These are phyloP conservation scores for Globisporangium heterothallicum DNA, from an alignment of 352 stramenopile species.

Conservation along the genomic window DNA sequence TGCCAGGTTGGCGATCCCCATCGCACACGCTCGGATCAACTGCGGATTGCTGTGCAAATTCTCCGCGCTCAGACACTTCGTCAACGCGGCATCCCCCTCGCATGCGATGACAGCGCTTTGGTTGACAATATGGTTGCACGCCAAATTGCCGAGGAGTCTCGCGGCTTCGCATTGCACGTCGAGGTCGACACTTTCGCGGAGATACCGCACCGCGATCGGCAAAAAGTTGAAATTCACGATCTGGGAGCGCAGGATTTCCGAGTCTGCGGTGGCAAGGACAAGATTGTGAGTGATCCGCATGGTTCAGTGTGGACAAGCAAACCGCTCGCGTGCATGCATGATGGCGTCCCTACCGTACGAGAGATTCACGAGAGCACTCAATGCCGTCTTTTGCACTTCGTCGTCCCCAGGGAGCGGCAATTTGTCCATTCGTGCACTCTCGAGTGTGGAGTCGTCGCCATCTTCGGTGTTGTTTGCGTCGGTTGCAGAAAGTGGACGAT, in stretches of 20 bases:
- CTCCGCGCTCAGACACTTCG: slow-evolving; percentile 20
- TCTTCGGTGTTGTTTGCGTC: not conserved
- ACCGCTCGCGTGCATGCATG: not conserved
- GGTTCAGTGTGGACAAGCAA: not conserved
- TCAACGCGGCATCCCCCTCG: slow-evolving; percentile 45
- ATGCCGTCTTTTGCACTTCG: slow-evolving; percentile 37
- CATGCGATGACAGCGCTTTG: slow-evolving; percentile 58
- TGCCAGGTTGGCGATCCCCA: slow-evolving; percentile 59
- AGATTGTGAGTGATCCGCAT: not conserved
- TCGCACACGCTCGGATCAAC: slow-evolving; percentile 41
- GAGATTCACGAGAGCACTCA: slow-evolving; percentile 66
- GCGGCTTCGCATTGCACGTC: slow-evolving; percentile 45
- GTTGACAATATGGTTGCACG: slow-evolving; percentile 65
- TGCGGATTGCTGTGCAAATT: slow-evolving; percentile 25
- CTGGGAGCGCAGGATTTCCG: slow-evolving; percentile 65
- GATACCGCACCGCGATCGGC: slow-evolving; percentile 39
- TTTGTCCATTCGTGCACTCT: slow-evolving; percentile 26
- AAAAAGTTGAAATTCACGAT: slow-evolving; percentile 55
- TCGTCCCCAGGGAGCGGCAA: slow-evolving; percentile 30
- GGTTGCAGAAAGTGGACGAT: not conserved
- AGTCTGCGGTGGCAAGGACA: slow-evolving; percentile 30
- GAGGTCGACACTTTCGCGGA: slow-evolving; percentile 31
- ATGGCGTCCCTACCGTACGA: slow-evolving; percentile 36
- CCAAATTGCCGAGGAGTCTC: slow-evolving; percentile 63
- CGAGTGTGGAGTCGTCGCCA: slow-evolving; percentile 16